Evolutionary conservation across 2,329 filamentous ascomycete species (phyloP).

Genomic region (Aspergillus phoenicis): DNA sequence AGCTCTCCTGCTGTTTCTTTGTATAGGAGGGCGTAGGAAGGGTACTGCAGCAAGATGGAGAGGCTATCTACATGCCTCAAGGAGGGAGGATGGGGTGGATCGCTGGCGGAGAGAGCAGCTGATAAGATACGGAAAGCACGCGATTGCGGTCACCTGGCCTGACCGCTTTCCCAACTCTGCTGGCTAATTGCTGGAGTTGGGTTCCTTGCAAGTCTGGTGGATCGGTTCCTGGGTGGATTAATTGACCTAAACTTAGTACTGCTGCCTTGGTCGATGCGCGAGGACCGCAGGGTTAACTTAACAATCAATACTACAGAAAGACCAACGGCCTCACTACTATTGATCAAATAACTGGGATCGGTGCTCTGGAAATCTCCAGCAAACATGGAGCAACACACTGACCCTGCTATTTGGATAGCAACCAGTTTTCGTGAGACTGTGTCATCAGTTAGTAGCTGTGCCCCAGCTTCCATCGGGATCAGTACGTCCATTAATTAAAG

Average conservation of each 20-base stretch:
- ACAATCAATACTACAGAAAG: too few relatives aligned
- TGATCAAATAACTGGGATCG: too few relatives aligned
- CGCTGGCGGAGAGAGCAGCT: slow-evolving; percentile 8
- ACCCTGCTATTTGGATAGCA: too few relatives aligned
- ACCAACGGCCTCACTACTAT: too few relatives aligned
- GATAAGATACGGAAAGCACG: slow-evolving; percentile 11
- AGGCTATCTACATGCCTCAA: neutral
- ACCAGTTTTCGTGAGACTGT: too few relatives aligned
- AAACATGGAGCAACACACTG: too few relatives aligned
- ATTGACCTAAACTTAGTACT: neutral
- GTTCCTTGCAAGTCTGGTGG: neutral
- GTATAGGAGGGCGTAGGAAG: neutral
- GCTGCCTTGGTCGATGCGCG: neutral
- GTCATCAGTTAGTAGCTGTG: too few relatives aligned
- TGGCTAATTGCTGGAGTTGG: neutral
- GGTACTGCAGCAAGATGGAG: neutral
- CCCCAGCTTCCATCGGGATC: too few relatives aligned
- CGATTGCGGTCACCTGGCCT: neutral
- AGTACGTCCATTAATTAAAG: too few relatives aligned
- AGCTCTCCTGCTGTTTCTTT: neutral
- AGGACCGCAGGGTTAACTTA: too few relatives aligned
- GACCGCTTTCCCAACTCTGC: neutral
- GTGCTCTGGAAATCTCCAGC: too few relatives aligned
- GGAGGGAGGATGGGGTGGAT: neutral
- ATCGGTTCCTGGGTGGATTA: slow-evolving; percentile 27